Evolutionary conservation across 1,284 basidiomycete species (phyloP).

Genomic region (Stereum hirsutum): DNA sequence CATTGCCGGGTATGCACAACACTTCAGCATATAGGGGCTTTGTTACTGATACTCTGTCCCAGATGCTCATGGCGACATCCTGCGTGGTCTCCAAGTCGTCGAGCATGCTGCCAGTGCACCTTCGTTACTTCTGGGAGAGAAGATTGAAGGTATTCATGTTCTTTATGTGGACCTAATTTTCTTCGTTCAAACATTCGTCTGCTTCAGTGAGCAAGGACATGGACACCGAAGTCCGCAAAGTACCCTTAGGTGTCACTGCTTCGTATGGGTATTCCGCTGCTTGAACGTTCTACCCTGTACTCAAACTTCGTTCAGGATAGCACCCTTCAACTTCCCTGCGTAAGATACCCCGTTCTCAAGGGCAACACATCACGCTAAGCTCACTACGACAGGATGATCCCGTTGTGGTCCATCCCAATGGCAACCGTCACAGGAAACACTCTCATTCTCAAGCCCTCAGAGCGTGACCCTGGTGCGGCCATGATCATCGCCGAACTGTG

Average conservation of each 20-base stretch:
- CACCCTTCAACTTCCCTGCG: constrained; percentile 94
- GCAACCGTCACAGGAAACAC: constrained; percentile 92
- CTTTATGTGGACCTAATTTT: background rate
- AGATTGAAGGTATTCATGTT: constrained; percentile 63
- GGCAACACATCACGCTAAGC: constrained; percentile 1
- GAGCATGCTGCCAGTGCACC: constrained; percentile 85
- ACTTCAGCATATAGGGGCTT: background rate
- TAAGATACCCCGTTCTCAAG: constrained; percentile 25
- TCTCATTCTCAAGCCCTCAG: constrained; percentile 90
- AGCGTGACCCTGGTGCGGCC: constrained; percentile 92
- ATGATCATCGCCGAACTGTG: constrained; percentile 97
- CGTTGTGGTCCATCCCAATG: constrained; percentile 91
- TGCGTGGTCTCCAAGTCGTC: constrained; percentile 92
- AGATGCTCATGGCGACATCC: constrained; percentile 93
- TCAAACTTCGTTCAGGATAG: constrained; percentile 47
- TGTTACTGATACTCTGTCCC: constrained; percentile 8
- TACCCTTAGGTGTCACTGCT: constrained; percentile 76
- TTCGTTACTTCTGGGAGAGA: constrained; percentile 79
- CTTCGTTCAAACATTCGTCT: constrained; percentile 5
- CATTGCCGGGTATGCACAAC: constrained; percentile 51
- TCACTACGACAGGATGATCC: constrained; percentile 72
- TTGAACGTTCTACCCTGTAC: constrained; percentile 3
- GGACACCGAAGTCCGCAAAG: constrained; percentile 84
- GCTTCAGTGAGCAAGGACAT: constrained; percentile 86
- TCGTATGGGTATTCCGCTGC: constrained; percentile 29